Evolutionary conservation across 352 stramenopile species (phyloP).

Genomic region (Phytophthora idaei): DNA sequence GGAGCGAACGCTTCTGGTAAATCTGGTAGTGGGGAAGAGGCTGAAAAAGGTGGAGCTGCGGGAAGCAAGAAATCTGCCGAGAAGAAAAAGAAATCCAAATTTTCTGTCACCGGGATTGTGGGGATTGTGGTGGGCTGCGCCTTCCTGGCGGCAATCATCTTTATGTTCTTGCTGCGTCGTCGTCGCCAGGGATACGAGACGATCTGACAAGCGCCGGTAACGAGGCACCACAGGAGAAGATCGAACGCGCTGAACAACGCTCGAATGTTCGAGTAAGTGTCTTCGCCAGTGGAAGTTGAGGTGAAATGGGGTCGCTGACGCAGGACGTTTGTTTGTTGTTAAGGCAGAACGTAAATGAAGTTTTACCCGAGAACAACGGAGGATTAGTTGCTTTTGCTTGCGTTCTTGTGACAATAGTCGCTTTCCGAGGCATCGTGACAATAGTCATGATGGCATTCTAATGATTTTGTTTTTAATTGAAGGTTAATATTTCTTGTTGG

Average conservation of each 20-base stretch:
- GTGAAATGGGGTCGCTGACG: background rate
- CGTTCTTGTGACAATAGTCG: slow-evolving; percentile 5
- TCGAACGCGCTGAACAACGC: slow-evolving; percentile 8
- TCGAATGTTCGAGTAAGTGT: slow-evolving; percentile 15
- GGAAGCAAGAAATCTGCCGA: slow-evolving; percentile 12
- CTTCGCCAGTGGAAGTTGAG: background rate
- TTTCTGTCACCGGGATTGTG: slow-evolving; percentile 48
- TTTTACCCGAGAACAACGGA: slow-evolving; percentile 3
- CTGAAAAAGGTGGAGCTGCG: background rate
- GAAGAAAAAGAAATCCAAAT: slow-evolving; percentile 33
- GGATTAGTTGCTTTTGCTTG: slow-evolving; percentile 18
- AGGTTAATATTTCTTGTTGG: no score
- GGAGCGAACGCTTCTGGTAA: slow-evolving; percentile 33
- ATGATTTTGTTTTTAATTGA: background rate
- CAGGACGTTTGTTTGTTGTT: slow-evolving; percentile 1
- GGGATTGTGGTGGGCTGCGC: slow-evolving; percentile 48
- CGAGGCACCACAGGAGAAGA: slow-evolving; percentile 1
- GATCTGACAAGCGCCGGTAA: slow-evolving; percentile 35
- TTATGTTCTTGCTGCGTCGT: slow-evolving; percentile 45
- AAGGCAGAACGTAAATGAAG: slow-evolving; percentile 16
- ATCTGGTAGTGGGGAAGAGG: slow-evolving; percentile 22
- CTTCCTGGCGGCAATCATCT: slow-evolving; percentile 49
- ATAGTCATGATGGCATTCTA: slow-evolving; percentile 13
- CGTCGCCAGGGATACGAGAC: slow-evolving; percentile 56
- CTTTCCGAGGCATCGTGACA: slow-evolving; percentile 8